Percentiles rank a stretch among this genome's conserved stretches.
phyloP scores from a whole-genome alignment of 2,329 filamentous ascomycete genomes.

The Diaporthe sp. region DNA sequence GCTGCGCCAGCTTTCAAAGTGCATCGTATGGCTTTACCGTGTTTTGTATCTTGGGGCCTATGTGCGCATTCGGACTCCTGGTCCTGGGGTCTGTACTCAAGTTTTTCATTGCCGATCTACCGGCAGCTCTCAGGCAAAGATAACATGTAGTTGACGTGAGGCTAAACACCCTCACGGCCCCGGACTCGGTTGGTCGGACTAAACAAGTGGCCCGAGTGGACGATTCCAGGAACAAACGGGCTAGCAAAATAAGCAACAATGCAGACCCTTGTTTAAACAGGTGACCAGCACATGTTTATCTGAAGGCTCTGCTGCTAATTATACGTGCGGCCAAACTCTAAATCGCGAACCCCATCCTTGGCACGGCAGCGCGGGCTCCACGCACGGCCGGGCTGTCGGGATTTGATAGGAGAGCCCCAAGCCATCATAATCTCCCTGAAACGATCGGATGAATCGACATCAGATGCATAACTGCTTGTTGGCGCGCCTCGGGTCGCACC shows the following conservation, averaged over 20 bases:
- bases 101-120: neutral
- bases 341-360: conserved; percentile 21
- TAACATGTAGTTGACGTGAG: too few relatives aligned
- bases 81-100: neutral
- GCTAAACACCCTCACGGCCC: neutral
- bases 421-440: conserved; percentile 21
- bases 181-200: neutral
- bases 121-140: neutral
- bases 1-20: neutral
- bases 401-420: conserved; percentile 8
- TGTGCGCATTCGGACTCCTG: neutral
- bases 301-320: conserved; percentile 15
- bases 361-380: neutral
- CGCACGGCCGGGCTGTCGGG: neutral
- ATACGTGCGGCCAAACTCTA: conserved; percentile 10
- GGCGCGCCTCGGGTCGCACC: too few relatives aligned
- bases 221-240: neutral
- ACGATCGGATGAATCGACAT: conserved; percentile 11
- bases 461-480: neutral
- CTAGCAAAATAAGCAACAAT: neutral
- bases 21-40: conserved; percentile 16
- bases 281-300: neutral
- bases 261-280: neutral
- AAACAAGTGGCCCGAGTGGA: neutral
- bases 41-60: neutral